Base-by-base conservation (phyloP, 768 basidiomycete species). In the Wakefieldia striispora region DNA sequence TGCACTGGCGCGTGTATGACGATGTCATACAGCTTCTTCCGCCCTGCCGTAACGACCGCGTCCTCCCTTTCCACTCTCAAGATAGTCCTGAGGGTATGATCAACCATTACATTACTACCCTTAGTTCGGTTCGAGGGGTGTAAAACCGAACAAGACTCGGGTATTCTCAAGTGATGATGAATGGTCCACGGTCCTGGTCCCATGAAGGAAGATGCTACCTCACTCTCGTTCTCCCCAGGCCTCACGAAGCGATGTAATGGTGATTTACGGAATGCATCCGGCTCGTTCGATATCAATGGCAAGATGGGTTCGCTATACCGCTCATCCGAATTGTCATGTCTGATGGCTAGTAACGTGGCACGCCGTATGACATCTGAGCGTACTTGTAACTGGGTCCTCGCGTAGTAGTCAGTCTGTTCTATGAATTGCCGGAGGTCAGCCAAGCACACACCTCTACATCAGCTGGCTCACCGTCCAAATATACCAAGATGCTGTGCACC, bases 141-240 rank as follows among this genome's bases (percentile, higher is more conserved):
- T 42, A 97, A 68, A 43, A 70, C 64, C 19, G 63, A 63, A 58
- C 86, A 89, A 2, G 82, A 78, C 14, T 68, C 69, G 0, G 95
- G 94, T 2, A 97, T 73, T 38, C 76, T 75, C 38, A 97, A 63
- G 26, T 80, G 73, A 45, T 81, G 77, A 49, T 83, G 81, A 51
- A 98, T 79, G 9, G 77, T 75, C 95, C 95, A 98, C 12, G 95
- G 95, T 0, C 95, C 95, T 3, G 82, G 81, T 24, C 86, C 87
- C 83, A 84, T 84, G 52, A 80, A 69, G 38, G 62, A 74, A 19
- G 85, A 81, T 24, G 77, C 80, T 42, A 78, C 64, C 44, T 86
- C 82, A 0, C 78, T 79, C 23, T 77, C 59, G 56, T 83, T 78
- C 39, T 76, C 73, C 21, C 76, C 76, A 3, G 76, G 72, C 5